Evolutionary conservation across 2,329 filamentous ascomycete species (phyloP), one percentile per base, ranked within the genome.

Genomic region (Trichoderma semiorbis): DNA sequence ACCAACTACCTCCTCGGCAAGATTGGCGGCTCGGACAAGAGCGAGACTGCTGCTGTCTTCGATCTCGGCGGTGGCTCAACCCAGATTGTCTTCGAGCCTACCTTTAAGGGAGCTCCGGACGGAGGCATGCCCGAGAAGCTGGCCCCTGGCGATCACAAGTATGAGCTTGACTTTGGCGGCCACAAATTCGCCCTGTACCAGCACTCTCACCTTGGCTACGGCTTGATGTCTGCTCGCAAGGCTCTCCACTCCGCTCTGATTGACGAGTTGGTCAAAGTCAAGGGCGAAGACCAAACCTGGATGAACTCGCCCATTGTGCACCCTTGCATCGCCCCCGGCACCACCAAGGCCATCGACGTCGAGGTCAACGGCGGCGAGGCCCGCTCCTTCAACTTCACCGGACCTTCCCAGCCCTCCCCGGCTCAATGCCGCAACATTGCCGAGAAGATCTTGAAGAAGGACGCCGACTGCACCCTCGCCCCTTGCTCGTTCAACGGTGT

Each of bases 401-500:
- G 96, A 2, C 96, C 96, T 3, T 84, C 89, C 16, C 88, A 90
- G 72, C 87, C 92, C 55, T 88, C 93, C 2, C 89, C 94, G 21
- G 92, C 94, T 2, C 94, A 97, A 82, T 99, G 96, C 85, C 95
- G 96, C 74, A 91, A 89, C 74, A 85, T 98, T 64, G 93, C 95
- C 1, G 96, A 99, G 85, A 93, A 92, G 82, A 97, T 97, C 32
- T 87, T 99, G 58, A 88, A 92, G 78, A 99, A 99, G 84, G 93
- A 97, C 24, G 89, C 89, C 57, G 87, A 90, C 36, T 99, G 96
- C 85, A 86, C 87, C 74, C 84, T 98, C 63, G 88, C 93, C 0
- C 96, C 96, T n/a, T 99, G 96, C 85, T 97, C 96, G 1, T 99
- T 99, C 90, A 97, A 97, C 81, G 96, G 96, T 75, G 90, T 99